Base-by-base conservation (phyloP, 768 basidiomycete genomes). In the Panaeolus cyanescens region DNA sequence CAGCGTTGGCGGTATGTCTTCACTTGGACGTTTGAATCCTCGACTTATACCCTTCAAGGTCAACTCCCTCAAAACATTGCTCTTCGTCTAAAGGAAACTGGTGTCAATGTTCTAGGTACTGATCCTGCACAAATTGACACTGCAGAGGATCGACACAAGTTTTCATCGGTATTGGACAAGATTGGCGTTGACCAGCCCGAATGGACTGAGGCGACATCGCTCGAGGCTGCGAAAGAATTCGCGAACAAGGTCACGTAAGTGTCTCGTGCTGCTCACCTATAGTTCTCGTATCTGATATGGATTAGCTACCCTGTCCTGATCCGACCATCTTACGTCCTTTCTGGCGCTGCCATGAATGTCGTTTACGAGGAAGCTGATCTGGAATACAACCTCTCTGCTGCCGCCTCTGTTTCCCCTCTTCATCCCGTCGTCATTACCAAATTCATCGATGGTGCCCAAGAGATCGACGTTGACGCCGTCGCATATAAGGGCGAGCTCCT, bases 61-160 rank as follows among this genome's bases (percentile, higher is more conserved):
- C 97, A 99, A 83, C 81, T 99, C 13, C 97, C 97, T 1, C 96
- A 99, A 78, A 99, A 99, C 77, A 99, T 99, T 65, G 96, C 97
- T 30, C 88, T 99, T 55, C 88, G 96, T 28, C 86, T 99, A 64
- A 97, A 98, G 79, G 75, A 96, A 64, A 88, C 81, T 56, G 92
- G 91, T 39, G 91, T 99, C 67, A 95, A 90, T 36, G 96, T 99
- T 31, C 85, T 99, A 15, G 97, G 97, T 55, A 99, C 97, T 19
- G 95, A 96, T 73, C 97, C 97, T 20, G 84, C 87, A 57, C 91
- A 89, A 74, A 99, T 99, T 67, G 97, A 99, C 77, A 94, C 85
- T 37, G 97, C 97, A 20, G 97, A 99, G 75, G 96, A 99, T 76
- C 91, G 97, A 62, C 95, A 99, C 84, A 99, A 99, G 75, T 99